Evolutionary conservation across 345 rosid species (phyloP), one percentile per base, ranked within the genome.

Genomic region (Barbarea vulgaris): DNA sequence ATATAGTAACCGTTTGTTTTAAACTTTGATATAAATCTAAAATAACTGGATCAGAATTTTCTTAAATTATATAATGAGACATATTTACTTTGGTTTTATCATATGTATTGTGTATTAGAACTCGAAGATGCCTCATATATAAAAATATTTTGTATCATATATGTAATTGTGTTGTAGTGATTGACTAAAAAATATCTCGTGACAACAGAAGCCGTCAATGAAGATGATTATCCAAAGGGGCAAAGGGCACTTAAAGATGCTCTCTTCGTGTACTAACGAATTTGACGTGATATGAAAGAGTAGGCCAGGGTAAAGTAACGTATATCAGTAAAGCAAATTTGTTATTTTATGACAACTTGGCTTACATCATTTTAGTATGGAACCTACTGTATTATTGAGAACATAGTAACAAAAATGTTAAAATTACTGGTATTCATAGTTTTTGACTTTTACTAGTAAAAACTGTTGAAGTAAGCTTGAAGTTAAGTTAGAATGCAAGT

Each of bases 281-380:
- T 36, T 50, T 46, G 53, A 66, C 57, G 9, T 25, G 61, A 67
- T 28, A 46, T 34, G 44, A 34, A 75, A 30, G 63, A 76, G 37
- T 60, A 27, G 74, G 21, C 55, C 55, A 74, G 59, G 47, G 24
- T 66, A 33, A 58, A 19, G 65, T 18, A 52, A 9, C 6, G 28
- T 69, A 69, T 28, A 54, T 25, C 30, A 64, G 51, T 58, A 19
- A 50, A 39, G 63, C 69, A 39, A 17, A 68, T 52, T 75, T 75
- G 63, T 68, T 53, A 37, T 51, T 24, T 18, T 61, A 22, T 61
- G 64, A 61, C 74, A 68, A 68, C 17, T 60, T 68, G 69, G 54
- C 73, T 67, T 65, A 36, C 60, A 46, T 42, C 65, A 55, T 17
- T 64, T 25, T 42, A 30, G 47, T 30, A 2, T 28, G 6, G 25